Evolutionary conservation across 1,284 basidiomycete species (phyloP).

Genomic region (Rhizoctonia solani): DNA sequence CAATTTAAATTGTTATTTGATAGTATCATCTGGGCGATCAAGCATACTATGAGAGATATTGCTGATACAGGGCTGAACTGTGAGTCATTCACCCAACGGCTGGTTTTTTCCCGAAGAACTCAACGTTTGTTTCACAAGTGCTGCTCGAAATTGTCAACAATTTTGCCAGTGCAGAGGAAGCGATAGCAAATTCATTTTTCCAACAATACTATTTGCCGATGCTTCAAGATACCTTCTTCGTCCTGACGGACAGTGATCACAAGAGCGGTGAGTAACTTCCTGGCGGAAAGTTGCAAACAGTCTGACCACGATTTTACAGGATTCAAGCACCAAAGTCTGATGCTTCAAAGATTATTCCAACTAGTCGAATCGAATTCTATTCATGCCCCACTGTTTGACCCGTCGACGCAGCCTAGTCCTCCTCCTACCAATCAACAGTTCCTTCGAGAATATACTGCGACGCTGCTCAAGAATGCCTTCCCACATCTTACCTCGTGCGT

Average conservation of each 20-base stretch:
- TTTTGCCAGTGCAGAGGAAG: slow-evolving; percentile 80
- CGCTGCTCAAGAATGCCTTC: slow-evolving; percentile 86
- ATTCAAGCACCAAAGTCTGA: slow-evolving; percentile 86
- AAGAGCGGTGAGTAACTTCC: slow-evolving; percentile 71
- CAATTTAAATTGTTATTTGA: slow-evolving; percentile 99
- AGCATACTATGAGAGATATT: slow-evolving; percentile 99
- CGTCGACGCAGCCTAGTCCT: slow-evolving; percentile 71
- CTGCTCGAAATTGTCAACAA: slow-evolving; percentile 96
- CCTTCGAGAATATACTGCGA: slow-evolving; percentile 87
- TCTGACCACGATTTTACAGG: slow-evolving; percentile 47
- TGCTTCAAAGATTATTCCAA: slow-evolving; percentile 94
- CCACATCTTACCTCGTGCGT: slow-evolving; percentile 83
- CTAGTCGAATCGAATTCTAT: slow-evolving; percentile 86
- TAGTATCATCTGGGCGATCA: slow-evolving; percentile 99
- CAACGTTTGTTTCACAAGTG: slow-evolving; percentile 55
- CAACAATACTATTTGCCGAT: slow-evolving; percentile 92
- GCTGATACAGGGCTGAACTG: slow-evolving; percentile 91
- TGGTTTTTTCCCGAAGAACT: background rate
- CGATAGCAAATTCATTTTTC: slow-evolving; percentile 83
- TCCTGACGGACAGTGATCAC: slow-evolving; percentile 97
- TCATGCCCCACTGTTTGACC: slow-evolving; percentile 85
- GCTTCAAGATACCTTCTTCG: slow-evolving; percentile 96
- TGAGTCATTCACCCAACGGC: slow-evolving; percentile 50
- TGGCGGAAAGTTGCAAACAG: background rate
- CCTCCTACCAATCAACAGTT: slow-evolving; percentile 81